Evolutionary conservation across 1,284 basidiomycete genomes (phyloP), one percentile per base, ranked within the genome.

Genomic region (Golubevia pallescens): DNA sequence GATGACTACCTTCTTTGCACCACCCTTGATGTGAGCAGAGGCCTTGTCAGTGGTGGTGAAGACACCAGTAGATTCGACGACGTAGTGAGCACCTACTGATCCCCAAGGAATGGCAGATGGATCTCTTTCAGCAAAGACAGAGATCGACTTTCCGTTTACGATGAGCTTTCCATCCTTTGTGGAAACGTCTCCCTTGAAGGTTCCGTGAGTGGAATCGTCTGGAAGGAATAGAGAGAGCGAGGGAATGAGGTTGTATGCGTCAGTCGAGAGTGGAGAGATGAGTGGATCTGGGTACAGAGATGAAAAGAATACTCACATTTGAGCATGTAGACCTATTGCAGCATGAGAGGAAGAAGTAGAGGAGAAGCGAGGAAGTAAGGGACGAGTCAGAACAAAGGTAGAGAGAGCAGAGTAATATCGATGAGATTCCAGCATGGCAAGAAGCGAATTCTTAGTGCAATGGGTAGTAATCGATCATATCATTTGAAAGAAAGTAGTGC

Each of bases 1-100:
- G 90, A 99, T 99, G 89, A 99, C 90, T 86, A 99, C 96, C 90
- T 98, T 99, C 92, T 99, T 98, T 87, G 97, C 96, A 87, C 97
- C 97, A 86, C 97, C 96, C 89, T 97, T 95, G 88, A 99, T 89
- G 89, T 99, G 96, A 78, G 91, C 91, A 64, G 89, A 89, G 69
- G 97, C 96, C 89, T 93, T 95, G 69, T 89, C 89, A 58, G 74
- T 91, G 86, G 96, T 97, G 87, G 96, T 99, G 91, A 99, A 99
- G 87, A 99, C 96, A 92, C 97, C 96, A 81, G 96, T 99, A 62
- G 97, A 94, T 89, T 99, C 96, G 86, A 99, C 91, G 73, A 99
- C 89, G 90, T 99, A 99, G 57, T 93, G 90, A 75, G 95, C 97
- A 80, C 93, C 93, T 67, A 89, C 89, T 55, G 88, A 85, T 66